Evolutionary conservation across 176 grass and related monocot species (phyloP).

Genomic region (Carex cristatella): DNA sequence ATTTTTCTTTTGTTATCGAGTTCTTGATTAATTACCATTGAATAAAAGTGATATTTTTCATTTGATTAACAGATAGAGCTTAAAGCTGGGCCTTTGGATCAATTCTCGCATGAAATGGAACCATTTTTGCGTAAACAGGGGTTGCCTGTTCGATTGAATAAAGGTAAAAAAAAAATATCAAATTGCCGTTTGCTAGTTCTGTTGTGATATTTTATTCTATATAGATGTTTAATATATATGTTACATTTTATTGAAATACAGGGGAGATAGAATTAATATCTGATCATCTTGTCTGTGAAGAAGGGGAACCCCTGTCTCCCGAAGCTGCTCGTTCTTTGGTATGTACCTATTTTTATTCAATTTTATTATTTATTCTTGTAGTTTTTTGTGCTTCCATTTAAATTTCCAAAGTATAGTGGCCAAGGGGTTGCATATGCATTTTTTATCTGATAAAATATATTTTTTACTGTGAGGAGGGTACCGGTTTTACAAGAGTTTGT

Average conservation of each 20-base stretch:
- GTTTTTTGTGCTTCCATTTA: background rate
- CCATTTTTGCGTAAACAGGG: constrained; percentile 82
- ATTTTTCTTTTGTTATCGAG: background rate
- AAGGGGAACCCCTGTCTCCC: constrained; percentile 72
- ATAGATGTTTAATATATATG: background rate
- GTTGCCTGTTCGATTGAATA: constrained; percentile 83
- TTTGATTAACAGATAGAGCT: constrained; percentile 60
- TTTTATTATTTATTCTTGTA: background rate
- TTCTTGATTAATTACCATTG: background rate
- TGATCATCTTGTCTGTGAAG: constrained; percentile 84
- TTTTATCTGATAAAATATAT: background rate
- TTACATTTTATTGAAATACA: constrained; percentile 14
- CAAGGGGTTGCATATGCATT: background rate
- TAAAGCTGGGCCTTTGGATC: constrained; percentile 88
- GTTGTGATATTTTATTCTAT: background rate
- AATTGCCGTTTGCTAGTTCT: background rate
- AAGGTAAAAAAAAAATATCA: constrained; percentile 35
- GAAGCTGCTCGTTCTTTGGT: constrained; percentile 82
- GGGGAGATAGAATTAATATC: constrained; percentile 81
- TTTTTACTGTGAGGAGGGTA: background rate
- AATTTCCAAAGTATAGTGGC: background rate
- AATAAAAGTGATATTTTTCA: background rate
- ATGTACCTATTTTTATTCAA: constrained; percentile 6
- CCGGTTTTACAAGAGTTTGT: background rate
- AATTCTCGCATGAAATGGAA: constrained; percentile 97